Evolutionary conservation across 2,329 filamentous ascomycete species (phyloP), one percentile per base, ranked within the genome.

Genomic region (Zopfia rhizophila): DNA sequence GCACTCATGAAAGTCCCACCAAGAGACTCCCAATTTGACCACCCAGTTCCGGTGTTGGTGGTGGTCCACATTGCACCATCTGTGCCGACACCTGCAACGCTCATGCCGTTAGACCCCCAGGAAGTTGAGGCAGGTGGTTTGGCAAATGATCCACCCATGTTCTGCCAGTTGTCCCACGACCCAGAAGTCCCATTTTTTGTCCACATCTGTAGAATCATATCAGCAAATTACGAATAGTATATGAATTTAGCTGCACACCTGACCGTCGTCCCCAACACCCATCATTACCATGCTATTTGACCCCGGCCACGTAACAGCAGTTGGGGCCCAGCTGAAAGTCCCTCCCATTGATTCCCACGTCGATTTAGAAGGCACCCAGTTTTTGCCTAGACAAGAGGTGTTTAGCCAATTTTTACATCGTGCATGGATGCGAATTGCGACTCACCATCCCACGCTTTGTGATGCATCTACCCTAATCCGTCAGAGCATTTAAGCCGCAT

Each of bases 111-210:
- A 7, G 24, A 30, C 3, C 37, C 37, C 37, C 37, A 40, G 8
- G 37, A 25, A 8, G 24, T 30, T 7, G 37, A 40, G 7, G 37
- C 16, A n/a, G 37, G 37, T 19, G 37, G 24, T 21, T 24, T 14
- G 13, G 3, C 10, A 14, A 40, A 40, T 12, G 37, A 25, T 30
- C 37, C 37, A n/a, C 37, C 37, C 37, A 40, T 40, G 27, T 40
- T 24, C 12, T 40, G 18, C 37, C 37, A 40, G n/a, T 27, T 21
- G 37, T 18, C 37, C 37, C 37, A 40, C 13, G 7, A 25, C 8
- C 37, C 37, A 10, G 37, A 40, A 17, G 24, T 12, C 3, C 25
- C 37, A 22, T 21, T 40, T 17, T 31, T 30, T 12, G 24, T 19
- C 37, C 37, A 40, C 37, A 40, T 40, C 36, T 38, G 10, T 12